Conservation (phyloP, 2,329 filamentous ascomycete species). For the Arthrobotrys iridis region DNA sequence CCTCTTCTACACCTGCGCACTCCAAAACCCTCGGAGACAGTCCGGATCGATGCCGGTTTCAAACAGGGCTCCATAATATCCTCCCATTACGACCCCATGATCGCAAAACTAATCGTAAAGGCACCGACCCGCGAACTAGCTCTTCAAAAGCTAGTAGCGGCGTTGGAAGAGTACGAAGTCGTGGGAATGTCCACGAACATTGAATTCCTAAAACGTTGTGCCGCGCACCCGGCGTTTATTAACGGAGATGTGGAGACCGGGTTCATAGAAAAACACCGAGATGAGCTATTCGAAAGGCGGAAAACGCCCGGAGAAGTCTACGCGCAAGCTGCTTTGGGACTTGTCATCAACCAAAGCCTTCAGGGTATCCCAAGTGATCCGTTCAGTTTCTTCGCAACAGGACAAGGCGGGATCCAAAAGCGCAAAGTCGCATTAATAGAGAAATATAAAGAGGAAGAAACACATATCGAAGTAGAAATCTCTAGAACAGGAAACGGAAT, state of each 20-base stretch:
- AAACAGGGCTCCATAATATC: constrained; percentile 90
- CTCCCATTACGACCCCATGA: constrained; percentile 97
- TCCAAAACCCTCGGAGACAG: constrained; percentile 73
- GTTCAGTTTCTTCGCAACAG: constrained; percentile 59
- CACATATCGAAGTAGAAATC: constrained; percentile 52
- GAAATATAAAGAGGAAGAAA: constrained; percentile 45
- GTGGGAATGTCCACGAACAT: constrained; percentile 95
- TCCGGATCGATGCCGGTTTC: constrained; percentile 94
- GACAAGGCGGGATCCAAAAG: constrained; percentile 56
- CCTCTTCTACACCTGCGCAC: constrained; percentile 83
- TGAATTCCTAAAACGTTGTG: constrained; percentile 91
- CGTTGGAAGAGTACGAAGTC: constrained; percentile 88
- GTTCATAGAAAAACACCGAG: constrained; percentile 88
- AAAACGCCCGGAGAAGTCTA: constrained; percentile 76
- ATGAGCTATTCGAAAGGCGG: constrained; percentile 77
- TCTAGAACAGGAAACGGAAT: constrained; percentile 60
- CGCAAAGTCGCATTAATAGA: constrained; percentile 56
- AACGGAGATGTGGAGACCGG: constrained; percentile 91
- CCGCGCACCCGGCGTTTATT: constrained; percentile 81
- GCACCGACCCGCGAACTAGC: constrained; percentile 81
- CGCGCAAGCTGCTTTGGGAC: constrained; percentile 83
- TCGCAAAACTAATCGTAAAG: constrained; percentile 93
- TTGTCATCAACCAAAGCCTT: constrained; percentile 61
- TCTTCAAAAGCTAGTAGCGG: constrained; percentile 81
- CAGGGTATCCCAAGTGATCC: constrained; percentile 58